Evolutionary conservation across 768 basidiomycete genomes (phyloP), one percentile per base, ranked within the genome.

Genomic region (Hericium erinaceus): DNA sequence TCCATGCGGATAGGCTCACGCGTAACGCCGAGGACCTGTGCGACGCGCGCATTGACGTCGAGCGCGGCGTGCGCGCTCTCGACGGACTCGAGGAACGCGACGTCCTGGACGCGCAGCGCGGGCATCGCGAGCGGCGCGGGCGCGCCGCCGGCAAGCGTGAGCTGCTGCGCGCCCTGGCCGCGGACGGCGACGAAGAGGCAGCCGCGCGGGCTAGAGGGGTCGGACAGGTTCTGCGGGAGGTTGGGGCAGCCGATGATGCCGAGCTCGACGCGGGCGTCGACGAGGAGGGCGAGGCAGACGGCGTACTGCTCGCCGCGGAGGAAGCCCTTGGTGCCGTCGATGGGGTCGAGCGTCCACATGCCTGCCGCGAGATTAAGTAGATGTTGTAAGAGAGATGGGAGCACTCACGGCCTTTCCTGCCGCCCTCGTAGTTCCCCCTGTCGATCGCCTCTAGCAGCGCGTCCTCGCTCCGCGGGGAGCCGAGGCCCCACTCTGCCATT

Each of bases 1-100:
- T 98, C 95, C 94, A 98, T 97, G 18, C 92, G 78, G 15, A 84
- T 75, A 9, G 89, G 84, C 0, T 78, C 68, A 2, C 79, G 73
- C 16, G 83, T 82, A 56, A 97, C 79, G 2, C 79, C 79, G 24
- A 98, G 74, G 4, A 85, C 64, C 37, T 78, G 65, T 0, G 89
- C 83, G 39, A 98, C 86, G 20, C 77, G 78, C 38, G 82, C 81
- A 66, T 88, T 93, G 70, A 92, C 87, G 2, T 83, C 82, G 59
- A 94, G 90, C n/a, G 92, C 89, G 1, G 91, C 87, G 68, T 99
- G 97, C 0, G 85, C 87, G 3, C 89, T 82, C 67, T 99, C 95
- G 48, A 95, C 89, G 3, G 90, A 93, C 73, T 98, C 94, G 61
- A 98, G 83, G 72, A 94, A 84, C 59, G 77, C 79, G 52, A 92